Conservation (phyloP, 805 yeast species). For the Lipomyces anomalus region DNA sequence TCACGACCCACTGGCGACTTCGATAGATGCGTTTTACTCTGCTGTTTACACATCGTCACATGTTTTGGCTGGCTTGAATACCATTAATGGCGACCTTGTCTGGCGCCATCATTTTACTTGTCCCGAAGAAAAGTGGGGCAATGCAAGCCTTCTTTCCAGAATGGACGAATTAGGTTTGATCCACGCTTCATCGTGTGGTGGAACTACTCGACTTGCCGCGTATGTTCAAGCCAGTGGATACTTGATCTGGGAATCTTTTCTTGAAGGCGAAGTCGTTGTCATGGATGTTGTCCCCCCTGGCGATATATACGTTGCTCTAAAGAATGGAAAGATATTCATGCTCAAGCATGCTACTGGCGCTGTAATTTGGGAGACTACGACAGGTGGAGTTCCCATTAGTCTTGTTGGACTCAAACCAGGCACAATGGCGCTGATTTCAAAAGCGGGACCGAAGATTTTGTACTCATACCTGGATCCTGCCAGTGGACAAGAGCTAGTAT, state of each 20-base stretch:
- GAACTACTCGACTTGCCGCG: slow-evolving; percentile 9
- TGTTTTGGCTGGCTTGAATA: slow-evolving; percentile 26
- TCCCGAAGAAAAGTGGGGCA: slow-evolving; percentile 3
- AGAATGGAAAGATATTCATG: slow-evolving; percentile 9
- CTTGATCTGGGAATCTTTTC: slow-evolving; percentile 16
- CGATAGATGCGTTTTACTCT: slow-evolving; percentile 13
- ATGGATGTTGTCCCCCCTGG: slow-evolving; percentile 3
- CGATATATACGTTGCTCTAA: slow-evolving; percentile 9
- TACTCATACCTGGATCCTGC: not conserved
- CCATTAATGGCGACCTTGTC: slow-evolving; percentile 25
- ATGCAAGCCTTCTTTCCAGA: slow-evolving; percentile 3
- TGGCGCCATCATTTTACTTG: slow-evolving; percentile 29
- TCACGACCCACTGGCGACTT: slow-evolving; percentile 2
- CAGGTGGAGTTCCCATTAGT: too few species aligned
- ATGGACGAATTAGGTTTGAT: slow-evolving; percentile 3
- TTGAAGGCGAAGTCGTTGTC: slow-evolving; percentile 15
- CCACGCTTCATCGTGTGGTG: slow-evolving; percentile 12
- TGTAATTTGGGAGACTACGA: too few species aligned
- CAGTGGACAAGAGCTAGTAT: not conserved
- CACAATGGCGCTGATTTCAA: not conserved
- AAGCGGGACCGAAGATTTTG: not conserved
- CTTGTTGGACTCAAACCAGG: too few species aligned
- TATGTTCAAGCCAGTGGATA: slow-evolving; percentile 12
- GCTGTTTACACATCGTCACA: slow-evolving; percentile 24
- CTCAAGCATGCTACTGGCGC: slow-evolving; percentile 7